Base-by-base conservation (phyloP, 2,329 filamentous ascomycete species). In the Penicillium crustosum region DNA sequence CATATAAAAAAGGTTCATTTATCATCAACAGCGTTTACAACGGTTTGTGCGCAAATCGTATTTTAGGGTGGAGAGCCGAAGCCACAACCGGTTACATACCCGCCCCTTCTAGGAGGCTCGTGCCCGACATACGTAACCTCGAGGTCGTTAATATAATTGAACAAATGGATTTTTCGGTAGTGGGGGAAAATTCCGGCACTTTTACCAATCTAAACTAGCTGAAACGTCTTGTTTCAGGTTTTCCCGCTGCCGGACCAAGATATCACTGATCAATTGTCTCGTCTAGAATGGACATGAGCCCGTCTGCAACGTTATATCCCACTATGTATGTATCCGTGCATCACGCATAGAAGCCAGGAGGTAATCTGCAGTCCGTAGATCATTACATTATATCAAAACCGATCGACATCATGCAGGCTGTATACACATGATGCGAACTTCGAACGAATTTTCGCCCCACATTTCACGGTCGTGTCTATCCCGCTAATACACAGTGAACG, bases 1-100 rank as follows among this genome's bases (percentile, higher is more conserved):
- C 31, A 29, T 13, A 33, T 33, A 27, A 25, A 25, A 27, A 1
- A 31, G 10, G 36, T 33, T 29, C 6, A 33, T 33, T 23, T 21
- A 43, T 25, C 23, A 12, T 25, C 27, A 49, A 12, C 7, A 29
- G 19, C 35, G 54, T 45, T 38, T 6, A 43, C 25, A 10, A 33
- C 50, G 51, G 56, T 57, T 61, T 61, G 59, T 59, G 61, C 53
- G 41, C 39, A 38, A 33, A 29, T 52, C 38, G 44, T 58, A 45
- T 57, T 60, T 27, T 59, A 55, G 47, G 55, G 49, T 57, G 55
- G 57, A 61, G 51, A 52, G 33, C 60, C 60, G 60, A 63, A 65
- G 57, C 61, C 61, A 66, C 63, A 61, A 44, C 63, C 65, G 60
- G 49, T 23, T 53, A 27, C 13, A 21, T 49, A 54, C 47, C 49